Evolutionary conservation across 345 rosid genomes (phyloP), one percentile per base, ranked within the genome.

Genomic region (Toxicodendron radicans): DNA sequence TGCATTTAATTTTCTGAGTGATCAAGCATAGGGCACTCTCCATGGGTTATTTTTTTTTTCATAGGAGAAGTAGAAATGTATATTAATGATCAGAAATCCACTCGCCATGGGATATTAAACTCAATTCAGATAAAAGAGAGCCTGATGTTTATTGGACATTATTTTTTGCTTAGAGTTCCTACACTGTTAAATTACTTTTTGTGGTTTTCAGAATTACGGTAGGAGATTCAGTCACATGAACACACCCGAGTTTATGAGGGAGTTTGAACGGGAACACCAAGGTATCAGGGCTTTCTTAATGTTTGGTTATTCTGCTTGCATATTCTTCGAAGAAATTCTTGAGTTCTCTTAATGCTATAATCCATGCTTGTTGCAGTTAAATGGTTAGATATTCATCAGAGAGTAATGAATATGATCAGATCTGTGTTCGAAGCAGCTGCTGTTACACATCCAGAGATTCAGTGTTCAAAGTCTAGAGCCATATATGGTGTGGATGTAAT

Each of bases 401-500:
- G 89, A 76, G 88, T 90, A 13, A 83, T 63, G 81, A 75, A 78
- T 66, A 77, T 89, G 91, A 83, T 95, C 60, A 80, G 89, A 60
- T 81, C 86, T 3, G 91, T 91, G 51, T 91, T 95, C 23, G 92
- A 91, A 81, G 91, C 96, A n/a, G 99, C 98, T 32, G 91, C 96
- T 35, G 79, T 54, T 6, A 83, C 85, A 49, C 98, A 95, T 82
- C 98, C 97, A 1, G 92, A 91, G 89, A 95, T 93, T 98, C 94
- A 91, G 2, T 85, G 87, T 70, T 85, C 90, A 10, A 88, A 79
- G 72, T 91, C 93, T 41, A 84, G 98, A 82, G 90, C 98, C 74
- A 89, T 95, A 49, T 95, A 95, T 33, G 99, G 99, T 14, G 89
- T 93, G 74, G 99, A 95, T 83, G 85, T 92, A 76, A 92, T 95